These are phyloP conservation scores for Dendrobium officinale DNA, from an alignment of 106 monocot species.

Conservation along the genomic window DNA sequence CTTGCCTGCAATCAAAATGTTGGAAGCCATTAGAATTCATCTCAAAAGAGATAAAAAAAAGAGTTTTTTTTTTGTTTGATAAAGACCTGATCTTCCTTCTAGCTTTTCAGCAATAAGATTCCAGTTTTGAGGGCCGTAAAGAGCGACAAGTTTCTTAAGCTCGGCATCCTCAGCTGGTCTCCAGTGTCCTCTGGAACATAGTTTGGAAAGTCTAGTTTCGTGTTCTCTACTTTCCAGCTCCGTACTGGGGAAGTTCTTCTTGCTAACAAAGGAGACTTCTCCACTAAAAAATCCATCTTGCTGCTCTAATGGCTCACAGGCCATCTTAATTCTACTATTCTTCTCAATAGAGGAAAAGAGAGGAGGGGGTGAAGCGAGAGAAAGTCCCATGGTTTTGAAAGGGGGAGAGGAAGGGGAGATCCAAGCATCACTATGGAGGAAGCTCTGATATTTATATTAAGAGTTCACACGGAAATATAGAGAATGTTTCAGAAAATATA, in stretches of 20 bases:
- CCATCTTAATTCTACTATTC: not conserved
- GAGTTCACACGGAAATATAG: too few relatives aligned
- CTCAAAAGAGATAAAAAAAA: not conserved
- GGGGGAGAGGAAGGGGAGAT: not conserved
- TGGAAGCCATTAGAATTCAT: not conserved
- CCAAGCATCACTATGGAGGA: too few relatives aligned
- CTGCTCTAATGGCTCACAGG: not conserved
- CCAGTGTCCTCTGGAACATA: slow-evolving; percentile 20
- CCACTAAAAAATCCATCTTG: not conserved
- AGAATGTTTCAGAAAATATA: too few relatives aligned
- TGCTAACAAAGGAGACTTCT: not conserved
- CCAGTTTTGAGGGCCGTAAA: slow-evolving; percentile 25
- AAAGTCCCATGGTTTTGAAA: not conserved
- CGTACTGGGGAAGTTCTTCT: not conserved
- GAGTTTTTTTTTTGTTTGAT: not conserved
- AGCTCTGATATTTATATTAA: too few relatives aligned
- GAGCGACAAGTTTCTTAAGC: slow-evolving; percentile 24
- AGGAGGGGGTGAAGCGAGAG: not conserved
- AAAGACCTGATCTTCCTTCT: slow-evolving; percentile 20
- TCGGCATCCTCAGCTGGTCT: slow-evolving; percentile 27
- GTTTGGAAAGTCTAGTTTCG: slow-evolving; percentile 7
- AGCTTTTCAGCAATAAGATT: slow-evolving; percentile 23
- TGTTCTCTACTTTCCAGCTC: not conserved
- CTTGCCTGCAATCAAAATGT: not conserved
- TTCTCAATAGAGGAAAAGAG: not conserved